Conservation (phyloP, 2,329 filamentous ascomycete species). For the Pestalotiopsis fici region DNA sequence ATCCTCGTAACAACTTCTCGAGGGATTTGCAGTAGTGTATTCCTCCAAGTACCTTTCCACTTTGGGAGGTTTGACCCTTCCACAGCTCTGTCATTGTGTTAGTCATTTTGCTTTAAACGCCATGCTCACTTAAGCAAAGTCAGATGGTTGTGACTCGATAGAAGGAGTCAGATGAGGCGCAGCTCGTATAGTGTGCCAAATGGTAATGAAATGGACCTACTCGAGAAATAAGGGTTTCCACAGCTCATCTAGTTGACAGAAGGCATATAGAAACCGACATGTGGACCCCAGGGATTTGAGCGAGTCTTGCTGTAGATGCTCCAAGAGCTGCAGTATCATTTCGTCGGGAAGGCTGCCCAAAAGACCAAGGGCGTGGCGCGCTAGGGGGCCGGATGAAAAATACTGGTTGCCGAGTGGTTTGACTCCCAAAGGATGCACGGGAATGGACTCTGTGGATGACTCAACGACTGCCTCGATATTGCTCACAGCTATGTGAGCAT, state of each 20-base stretch:
- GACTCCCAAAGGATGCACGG: slow-evolving; percentile 78
- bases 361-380: slow-evolving; percentile 65
- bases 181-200: neutral
- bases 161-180: neutral
- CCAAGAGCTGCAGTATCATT: slow-evolving; percentile 72
- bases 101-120: neutral
- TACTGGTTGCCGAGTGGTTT: slow-evolving; percentile 86
- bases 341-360: slow-evolving; percentile 79
- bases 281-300: slow-evolving; percentile 71
- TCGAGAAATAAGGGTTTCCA: slow-evolving; percentile 85
- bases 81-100: slow-evolving; percentile 29
- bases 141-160: neutral
- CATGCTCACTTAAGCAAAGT: neutral
- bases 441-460: slow-evolving; percentile 52
- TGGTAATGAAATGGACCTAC: slow-evolving; percentile 57
- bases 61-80: slow-evolving; percentile 42
- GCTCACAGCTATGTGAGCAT: neutral
- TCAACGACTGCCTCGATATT: slow-evolving; percentile 3
- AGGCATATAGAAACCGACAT: slow-evolving; percentile 86
- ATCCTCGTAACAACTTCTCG: slow-evolving; percentile 54
- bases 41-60: slow-evolving; percentile 86
- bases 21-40: slow-evolving; percentile 68
- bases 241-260: slow-evolving; percentile 79
- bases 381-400: slow-evolving; percentile 64
- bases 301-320: slow-evolving; percentile 66